Evolutionary conservation across 495 filamentous ascomycete genomes (phyloP).

Genomic region (Bathelium albidoporum): DNA sequence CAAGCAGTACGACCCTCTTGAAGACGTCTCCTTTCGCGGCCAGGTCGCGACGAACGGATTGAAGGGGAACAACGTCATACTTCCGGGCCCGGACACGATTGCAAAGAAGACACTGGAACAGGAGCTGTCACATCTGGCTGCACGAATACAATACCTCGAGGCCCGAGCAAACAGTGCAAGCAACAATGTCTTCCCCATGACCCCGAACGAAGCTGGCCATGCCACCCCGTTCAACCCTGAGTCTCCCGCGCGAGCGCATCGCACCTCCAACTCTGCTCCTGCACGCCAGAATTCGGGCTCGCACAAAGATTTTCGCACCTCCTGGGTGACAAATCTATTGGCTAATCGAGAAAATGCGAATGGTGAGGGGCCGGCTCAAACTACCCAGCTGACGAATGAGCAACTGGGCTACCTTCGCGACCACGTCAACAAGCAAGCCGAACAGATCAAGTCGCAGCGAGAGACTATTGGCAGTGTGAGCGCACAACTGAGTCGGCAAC

Average conservation of each 20-base stretch:
- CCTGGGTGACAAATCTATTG: conserved; percentile 34
- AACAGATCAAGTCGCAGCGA: conserved; percentile 49
- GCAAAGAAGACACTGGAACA: conserved; percentile 37
- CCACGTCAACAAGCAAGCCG: conserved; percentile 41
- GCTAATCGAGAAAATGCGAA: conserved; percentile 22
- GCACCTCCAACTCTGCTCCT: neutral
- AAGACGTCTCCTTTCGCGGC: conserved; percentile 24
- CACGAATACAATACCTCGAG: conserved; percentile 38
- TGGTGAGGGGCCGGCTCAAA: conserved; percentile 19
- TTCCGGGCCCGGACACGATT: conserved; percentile 38
- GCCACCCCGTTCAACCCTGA: conserved; percentile 6
- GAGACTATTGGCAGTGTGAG: conserved; percentile 41
- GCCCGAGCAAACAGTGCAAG: conserved; percentile 33
- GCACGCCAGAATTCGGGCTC: conserved; percentile 21
- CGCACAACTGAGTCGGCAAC: conserved; percentile 37
- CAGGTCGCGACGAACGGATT: conserved; percentile 26
- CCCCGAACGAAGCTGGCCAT: conserved; percentile 28
- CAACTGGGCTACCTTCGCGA: conserved; percentile 38
- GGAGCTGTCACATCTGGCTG: conserved; percentile 36
- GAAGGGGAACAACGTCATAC: conserved; percentile 23
- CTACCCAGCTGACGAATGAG: conserved; percentile 31
- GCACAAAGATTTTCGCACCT: conserved; percentile 18
- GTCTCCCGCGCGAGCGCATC: conserved; percentile 8
- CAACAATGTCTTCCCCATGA: conserved; percentile 30
- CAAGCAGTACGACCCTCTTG: conserved; percentile 25